Conservation (phyloP, 2,329 filamentous ascomycete species). For the Cladophialophora immunda region DNA sequence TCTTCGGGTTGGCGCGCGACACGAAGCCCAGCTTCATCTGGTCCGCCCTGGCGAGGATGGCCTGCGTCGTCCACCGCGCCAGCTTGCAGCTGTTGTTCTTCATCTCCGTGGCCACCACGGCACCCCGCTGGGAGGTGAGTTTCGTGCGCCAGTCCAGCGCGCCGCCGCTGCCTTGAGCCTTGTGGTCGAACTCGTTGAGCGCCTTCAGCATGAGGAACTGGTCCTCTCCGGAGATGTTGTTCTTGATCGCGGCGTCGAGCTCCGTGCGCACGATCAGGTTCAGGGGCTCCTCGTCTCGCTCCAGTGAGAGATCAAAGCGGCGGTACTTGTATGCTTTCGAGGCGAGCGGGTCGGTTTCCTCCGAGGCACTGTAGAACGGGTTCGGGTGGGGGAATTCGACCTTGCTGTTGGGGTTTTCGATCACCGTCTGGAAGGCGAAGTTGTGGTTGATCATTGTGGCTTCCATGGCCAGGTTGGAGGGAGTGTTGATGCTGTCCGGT, state of each 20-base stretch:
- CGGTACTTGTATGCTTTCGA: slow-evolving; percentile 99
- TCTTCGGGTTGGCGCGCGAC: slow-evolving; percentile 90
- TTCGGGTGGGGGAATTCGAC: slow-evolving; percentile 87
- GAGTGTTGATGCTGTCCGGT: slow-evolving; percentile 95
- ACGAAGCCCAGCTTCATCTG: slow-evolving; percentile 99
- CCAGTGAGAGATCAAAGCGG: slow-evolving; percentile 92
- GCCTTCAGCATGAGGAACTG: slow-evolving; percentile 93
- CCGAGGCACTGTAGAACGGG: slow-evolving; percentile 94
- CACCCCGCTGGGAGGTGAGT: slow-evolving; percentile 91
- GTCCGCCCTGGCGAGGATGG: slow-evolving; percentile 95
- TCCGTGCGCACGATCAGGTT: slow-evolving; percentile 94
- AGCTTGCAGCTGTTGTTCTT: slow-evolving; percentile 99
- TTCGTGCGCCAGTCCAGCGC: slow-evolving; percentile 97
- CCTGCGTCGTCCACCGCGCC: slow-evolving; percentile 95
- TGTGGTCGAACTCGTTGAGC: slow-evolving; percentile 98
- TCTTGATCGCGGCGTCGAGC: slow-evolving; percentile 94
- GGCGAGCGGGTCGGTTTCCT: slow-evolving; percentile 91
- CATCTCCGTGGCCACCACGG: slow-evolving; percentile 98
- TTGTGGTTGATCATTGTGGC: slow-evolving; percentile 99
- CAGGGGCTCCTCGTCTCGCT: slow-evolving; percentile 88
- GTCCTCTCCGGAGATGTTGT: slow-evolving; percentile 88
- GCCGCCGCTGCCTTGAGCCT: slow-evolving; percentile 92
- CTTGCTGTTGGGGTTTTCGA: slow-evolving; percentile 80
- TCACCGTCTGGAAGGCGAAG: slow-evolving; percentile 94
- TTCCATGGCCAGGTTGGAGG: slow-evolving; percentile 90